Evolutionary conservation across 2,329 filamentous ascomycete species (phyloP).

Genomic region (Sclerotinia trifoliorum): DNA sequence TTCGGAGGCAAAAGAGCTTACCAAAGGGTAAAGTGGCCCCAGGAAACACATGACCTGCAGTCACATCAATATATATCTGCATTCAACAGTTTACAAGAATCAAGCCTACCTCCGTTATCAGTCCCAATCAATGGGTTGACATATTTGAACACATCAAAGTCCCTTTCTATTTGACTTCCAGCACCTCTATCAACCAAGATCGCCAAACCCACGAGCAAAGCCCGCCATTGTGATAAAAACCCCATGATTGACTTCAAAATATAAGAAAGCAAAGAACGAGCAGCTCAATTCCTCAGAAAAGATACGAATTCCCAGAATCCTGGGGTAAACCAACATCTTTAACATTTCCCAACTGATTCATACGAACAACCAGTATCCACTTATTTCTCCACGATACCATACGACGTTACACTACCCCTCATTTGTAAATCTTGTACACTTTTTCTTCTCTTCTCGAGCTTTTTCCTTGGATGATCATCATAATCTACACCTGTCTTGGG

Average conservation of each 20-base stretch:
- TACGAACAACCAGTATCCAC: not conserved
- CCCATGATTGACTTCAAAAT: not conserved
- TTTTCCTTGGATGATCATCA: not conserved
- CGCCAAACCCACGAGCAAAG: not conserved
- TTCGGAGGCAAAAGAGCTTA: slow-evolving; percentile 26
- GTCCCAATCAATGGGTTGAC: slow-evolving; percentile 56
- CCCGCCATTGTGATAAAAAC: not conserved
- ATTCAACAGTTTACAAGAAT: too few relatives aligned
- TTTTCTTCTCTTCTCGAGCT: not conserved
- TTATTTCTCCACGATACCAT: slow-evolving; percentile 7
- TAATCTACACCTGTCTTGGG: slow-evolving; percentile 5
- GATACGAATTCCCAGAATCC: not conserved
- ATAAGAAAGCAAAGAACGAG: not conserved
- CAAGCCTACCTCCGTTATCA: slow-evolving; percentile 48
- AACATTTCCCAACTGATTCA: not conserved
- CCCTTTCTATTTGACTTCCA: slow-evolving; percentile 5
- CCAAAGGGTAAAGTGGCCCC: slow-evolving; percentile 55
- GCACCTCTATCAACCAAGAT: not conserved
- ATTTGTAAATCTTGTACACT: not conserved
- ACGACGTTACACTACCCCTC: slow-evolving; percentile 20
- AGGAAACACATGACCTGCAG: slow-evolving; percentile 51
- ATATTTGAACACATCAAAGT: slow-evolving; percentile 43
- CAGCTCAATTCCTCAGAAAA: not conserved
- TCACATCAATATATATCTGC: not conserved
- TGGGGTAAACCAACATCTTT: not conserved